Base-by-base conservation (phyloP, 805 yeast species). In the Metschnikowia baotianmanensis region DNA sequence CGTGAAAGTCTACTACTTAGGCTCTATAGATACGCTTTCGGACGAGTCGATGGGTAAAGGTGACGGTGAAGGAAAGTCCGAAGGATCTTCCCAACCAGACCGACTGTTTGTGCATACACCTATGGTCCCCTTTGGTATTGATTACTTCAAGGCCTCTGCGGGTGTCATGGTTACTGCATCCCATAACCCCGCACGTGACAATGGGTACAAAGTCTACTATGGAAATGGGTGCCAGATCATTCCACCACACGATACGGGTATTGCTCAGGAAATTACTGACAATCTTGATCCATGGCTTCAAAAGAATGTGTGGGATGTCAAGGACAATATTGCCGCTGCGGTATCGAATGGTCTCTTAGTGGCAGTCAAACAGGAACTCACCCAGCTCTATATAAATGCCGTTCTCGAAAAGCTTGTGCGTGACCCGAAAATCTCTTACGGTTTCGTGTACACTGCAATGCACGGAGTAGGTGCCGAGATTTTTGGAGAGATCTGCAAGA, bases 101-200 rank as follows among this genome's bases (percentile, higher is more conserved):
- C 25, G 46, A 11, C 42, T 39, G 38, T 45, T 66, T 29, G 82
- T 77, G 1, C 96, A 89, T 44, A 91, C 99, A 0, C 99, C 99
- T 1, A 63, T 88, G 59, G 97, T 91, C 1, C 98, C 99, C 1
- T 91, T 86, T 62, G 80, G 85, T 0, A 83, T 91, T 19, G 86
- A 85, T 47, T 54, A 67, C 21, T 72, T 64, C 40, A 48, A 62
- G 0, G 86, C 96, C 0, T 69, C 82, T 0, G 86, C 82, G 36
- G 99, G 98, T 17, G 84, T 91, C 1, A 90, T 90, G 96, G 78
- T 90, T 21, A 88, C 96, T 0, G 96, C 96, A 1, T 84, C 93
- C 38, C 95, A 86, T 56, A 85, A 85, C 57, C 91, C 93, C 1
- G 84, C 84, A 24, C 68, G 76, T 58, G 96, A 89, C 58, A 90